Percentiles rank a stretch among this genome's conserved stretches.
phyloP scores from a whole-genome alignment of 2,329 filamentous ascomycete genomes.

The Teratosphaeriaceae sp. region DNA sequence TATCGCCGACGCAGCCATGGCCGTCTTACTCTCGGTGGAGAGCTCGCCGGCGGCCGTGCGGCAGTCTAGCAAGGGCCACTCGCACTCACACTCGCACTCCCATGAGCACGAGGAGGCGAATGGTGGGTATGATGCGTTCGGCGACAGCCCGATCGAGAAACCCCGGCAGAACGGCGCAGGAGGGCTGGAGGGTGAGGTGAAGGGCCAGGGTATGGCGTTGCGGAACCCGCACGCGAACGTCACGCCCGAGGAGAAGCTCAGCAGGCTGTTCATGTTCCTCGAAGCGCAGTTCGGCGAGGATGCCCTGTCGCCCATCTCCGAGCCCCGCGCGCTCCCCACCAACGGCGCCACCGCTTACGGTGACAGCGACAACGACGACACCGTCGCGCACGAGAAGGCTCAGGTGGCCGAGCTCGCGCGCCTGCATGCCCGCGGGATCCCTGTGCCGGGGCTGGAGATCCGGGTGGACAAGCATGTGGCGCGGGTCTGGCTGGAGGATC shows the following conservation, averaged over 20 bases:
- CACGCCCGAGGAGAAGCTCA: conserved; percentile 67
- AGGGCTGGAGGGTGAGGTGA: conserved; percentile 3
- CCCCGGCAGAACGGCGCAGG: background rate
- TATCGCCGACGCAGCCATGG: conserved; percentile 95
- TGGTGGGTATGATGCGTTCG: conserved; percentile 11
- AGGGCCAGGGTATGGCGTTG: conserved; percentile 16
- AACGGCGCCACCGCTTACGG: conserved; percentile 1
- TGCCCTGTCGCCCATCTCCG: conserved; percentile 69
- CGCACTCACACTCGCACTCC: conserved; percentile 43
- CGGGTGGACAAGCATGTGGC: conserved; percentile 82
- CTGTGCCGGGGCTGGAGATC: conserved; percentile 82
- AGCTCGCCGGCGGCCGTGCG: conserved; percentile 92
- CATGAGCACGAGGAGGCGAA: conserved; percentile 17
- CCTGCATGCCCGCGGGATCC: conserved; percentile 76
- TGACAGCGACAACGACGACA: conserved; percentile 17
- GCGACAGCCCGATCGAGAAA: conserved; percentile 8
- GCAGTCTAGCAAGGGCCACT: conserved; percentile 53
- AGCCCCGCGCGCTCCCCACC: conserved; percentile 47
- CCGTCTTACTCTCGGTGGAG: conserved; percentile 84
- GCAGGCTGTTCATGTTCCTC: conserved; percentile 87
- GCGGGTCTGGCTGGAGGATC: conserved; percentile 82
- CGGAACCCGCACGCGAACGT: conserved; percentile 68
- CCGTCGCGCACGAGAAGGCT: conserved; percentile 45
- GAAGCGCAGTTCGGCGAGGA: conserved; percentile 91
- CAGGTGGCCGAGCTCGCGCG: conserved; percentile 65